Percentiles rank a stretch among this genome's conserved stretches.
These are phyloP conservation scores for Setaria viridis DNA, from an alignment of 202 grass and related monocot species.

Conservation along the genomic window DNA sequence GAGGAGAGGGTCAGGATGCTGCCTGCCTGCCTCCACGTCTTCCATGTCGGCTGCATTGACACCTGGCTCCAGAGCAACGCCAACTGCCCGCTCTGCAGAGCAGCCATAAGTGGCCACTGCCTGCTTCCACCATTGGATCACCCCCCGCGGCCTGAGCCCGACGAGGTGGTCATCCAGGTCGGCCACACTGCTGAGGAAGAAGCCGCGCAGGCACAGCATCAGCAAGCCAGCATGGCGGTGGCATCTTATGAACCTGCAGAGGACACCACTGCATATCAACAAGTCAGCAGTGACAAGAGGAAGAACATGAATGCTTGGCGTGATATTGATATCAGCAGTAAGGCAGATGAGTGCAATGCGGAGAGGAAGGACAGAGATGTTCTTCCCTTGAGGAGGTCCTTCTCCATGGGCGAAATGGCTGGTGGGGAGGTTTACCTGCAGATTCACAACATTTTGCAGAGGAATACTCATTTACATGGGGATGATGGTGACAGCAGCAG, in stretches of 20 bases:
- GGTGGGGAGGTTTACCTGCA: conserved; percentile 52
- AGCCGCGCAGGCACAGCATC: neutral
- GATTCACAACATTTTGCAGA: conserved; percentile 60
- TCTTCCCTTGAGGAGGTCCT: conserved; percentile 61
- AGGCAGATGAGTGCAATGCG: conserved; percentile 54
- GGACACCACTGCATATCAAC: neutral
- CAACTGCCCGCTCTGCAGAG: conserved; percentile 84
- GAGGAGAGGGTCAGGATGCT: conserved; percentile 77
- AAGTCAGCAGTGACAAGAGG: neutral
- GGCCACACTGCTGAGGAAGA: neutral
- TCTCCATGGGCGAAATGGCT: conserved; percentile 54
- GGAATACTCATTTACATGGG: conserved; percentile 32
- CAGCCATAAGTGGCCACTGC: conserved; percentile 45
- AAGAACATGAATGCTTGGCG: conserved; percentile 31
- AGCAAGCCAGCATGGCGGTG: neutral
- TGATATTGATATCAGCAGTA: conserved; percentile 41
- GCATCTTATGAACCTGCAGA: neutral
- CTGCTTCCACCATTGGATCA: conserved; percentile 38
- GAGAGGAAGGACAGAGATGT: conserved; percentile 33
- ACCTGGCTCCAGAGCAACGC: conserved; percentile 72
- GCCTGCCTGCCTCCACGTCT: conserved; percentile 80
- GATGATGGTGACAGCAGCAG: conserved; percentile 23
- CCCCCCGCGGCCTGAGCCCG: neutral
- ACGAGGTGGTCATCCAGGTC: conserved; percentile 33
- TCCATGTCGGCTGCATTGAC: conserved; percentile 83